phyloP scores from a whole-genome alignment of 768 basidiomycete genomes.

The Phlegmacium glaucopus region DNA sequence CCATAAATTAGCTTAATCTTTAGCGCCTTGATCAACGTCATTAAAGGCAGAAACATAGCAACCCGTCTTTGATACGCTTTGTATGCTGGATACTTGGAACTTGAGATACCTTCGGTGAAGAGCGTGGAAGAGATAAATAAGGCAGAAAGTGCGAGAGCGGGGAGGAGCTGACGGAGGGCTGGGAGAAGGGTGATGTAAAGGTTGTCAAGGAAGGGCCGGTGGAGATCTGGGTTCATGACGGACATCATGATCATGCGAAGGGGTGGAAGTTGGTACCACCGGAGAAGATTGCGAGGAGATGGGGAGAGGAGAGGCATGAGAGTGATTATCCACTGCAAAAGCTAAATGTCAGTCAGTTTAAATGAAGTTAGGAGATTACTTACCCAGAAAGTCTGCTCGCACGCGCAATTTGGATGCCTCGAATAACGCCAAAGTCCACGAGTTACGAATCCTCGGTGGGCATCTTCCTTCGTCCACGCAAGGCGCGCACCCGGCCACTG shows the following conservation, averaged over 20 bases:
- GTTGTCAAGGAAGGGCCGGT: slow-evolving; percentile 19
- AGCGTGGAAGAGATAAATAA: slow-evolving; percentile 78
- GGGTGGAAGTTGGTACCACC: slow-evolving; percentile 11
- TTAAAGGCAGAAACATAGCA: slow-evolving; percentile 64
- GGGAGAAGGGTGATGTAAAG: slow-evolving; percentile 28
- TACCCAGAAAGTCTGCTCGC: slow-evolving; percentile 89
- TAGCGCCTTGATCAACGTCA: slow-evolving; percentile 12
- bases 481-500: slow-evolving; percentile 69
- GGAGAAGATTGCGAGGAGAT: slow-evolving; percentile 23
- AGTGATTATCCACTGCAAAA: slow-evolving; percentile 58
- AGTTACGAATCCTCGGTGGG: slow-evolving; percentile 79
- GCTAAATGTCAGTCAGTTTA: not conserved
- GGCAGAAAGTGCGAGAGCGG: slow-evolving; percentile 57
- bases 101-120: slow-evolving; percentile 80
- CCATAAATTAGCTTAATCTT: slow-evolving; percentile 7
- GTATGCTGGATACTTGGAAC: slow-evolving; percentile 75
- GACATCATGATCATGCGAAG: slow-evolving; percentile 10
- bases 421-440: slow-evolving; percentile 84
- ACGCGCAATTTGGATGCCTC: slow-evolving; percentile 90
- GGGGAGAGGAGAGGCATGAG: slow-evolving; percentile 59
- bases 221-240: slow-evolving; percentile 14
- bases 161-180: slow-evolving; percentile 34
- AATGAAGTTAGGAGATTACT: slow-evolving; percentile 19
- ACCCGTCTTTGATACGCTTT: slow-evolving; percentile 72
- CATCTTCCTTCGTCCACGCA: slow-evolving; percentile 64